Percentiles rank a stretch among this genome's conserved stretches.
These are phyloP conservation scores for Metschnikowia borealis DNA, from an alignment of 805 yeast genomes.

Conservation along the genomic window DNA sequence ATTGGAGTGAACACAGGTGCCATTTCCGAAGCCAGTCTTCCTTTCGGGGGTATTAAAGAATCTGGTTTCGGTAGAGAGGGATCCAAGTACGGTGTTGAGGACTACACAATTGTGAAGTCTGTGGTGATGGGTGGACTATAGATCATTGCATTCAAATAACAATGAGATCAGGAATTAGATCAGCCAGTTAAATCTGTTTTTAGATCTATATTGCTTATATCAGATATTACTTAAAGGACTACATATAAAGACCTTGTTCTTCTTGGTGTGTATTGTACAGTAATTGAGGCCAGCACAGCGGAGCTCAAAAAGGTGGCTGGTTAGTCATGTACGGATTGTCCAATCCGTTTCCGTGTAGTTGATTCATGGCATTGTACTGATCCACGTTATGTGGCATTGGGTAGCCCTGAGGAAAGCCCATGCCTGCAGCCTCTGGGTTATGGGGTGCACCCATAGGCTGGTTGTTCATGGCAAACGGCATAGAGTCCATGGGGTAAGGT, in stretches of 20 bases:
- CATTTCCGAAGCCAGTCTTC: constrained; percentile 63
- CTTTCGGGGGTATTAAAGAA: constrained; percentile 75
- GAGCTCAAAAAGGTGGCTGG: constrained; percentile 1
- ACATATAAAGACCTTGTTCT: background rate
- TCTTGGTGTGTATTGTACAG: background rate
- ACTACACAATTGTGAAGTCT: constrained; percentile 63
- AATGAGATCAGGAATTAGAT: background rate
- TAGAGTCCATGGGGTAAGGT: constrained; percentile 2
- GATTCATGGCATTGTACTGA: constrained; percentile 4
- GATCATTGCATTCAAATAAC: background rate
- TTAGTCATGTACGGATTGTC: constrained; percentile 3
- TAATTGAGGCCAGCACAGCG: background rate
- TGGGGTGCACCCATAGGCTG: background rate
- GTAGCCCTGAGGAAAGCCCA: background rate
- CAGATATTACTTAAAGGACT: no score
- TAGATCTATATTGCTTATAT: no score
- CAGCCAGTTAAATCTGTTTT: no score
- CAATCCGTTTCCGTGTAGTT: background rate
- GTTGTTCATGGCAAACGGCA: background rate
- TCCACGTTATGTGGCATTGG: constrained; percentile 1
- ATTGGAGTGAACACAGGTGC: constrained; percentile 75
- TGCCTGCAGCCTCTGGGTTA: constrained; percentile 1
- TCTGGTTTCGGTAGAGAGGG: constrained; percentile 84
- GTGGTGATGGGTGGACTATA: constrained; percentile 36
- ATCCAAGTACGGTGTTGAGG: constrained; percentile 70